phyloP scores from a whole-genome alignment of 2,329 filamentous ascomycete species.

The Neofusicoccum parvum region DNA sequence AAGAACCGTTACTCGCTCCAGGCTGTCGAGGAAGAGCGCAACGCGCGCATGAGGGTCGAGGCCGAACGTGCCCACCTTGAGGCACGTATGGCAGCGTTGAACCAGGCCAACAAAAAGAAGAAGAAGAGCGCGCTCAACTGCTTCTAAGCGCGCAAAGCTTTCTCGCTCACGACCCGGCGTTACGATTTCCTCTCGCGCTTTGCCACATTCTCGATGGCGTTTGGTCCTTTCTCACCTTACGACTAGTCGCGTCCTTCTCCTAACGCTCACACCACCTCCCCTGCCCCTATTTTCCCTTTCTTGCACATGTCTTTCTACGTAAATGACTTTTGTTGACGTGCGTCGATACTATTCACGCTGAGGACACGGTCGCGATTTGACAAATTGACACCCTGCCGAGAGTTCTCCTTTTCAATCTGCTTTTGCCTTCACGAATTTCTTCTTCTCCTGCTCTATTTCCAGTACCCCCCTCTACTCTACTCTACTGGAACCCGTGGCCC shows the following conservation, averaged over 20 bases:
- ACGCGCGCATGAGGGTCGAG: conserved; percentile 88
- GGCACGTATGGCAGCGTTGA: conserved; percentile 76
- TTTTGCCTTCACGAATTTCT: conserved; percentile 15
- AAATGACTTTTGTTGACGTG: conserved; percentile 19
- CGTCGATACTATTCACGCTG: conserved; percentile 3
- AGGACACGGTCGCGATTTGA: conserved; percentile 17
- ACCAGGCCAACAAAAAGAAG: conserved; percentile 88
- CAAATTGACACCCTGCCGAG: conserved; percentile 11
- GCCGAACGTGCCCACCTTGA: conserved; percentile 85
- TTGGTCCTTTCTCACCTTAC: background rate
- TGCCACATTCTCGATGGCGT: conserved; percentile 1
- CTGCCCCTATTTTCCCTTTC: conserved; percentile 8
- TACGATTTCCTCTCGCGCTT: conserved; percentile 1
- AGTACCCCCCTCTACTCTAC: background rate
- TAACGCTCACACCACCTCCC: background rate
- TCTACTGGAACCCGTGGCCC: background rate
- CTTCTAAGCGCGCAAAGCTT: conserved; percentile 66
- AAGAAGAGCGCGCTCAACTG: conserved; percentile 96
- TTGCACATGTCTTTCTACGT: conserved; percentile 20
- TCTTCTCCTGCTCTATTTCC: conserved; percentile 17
- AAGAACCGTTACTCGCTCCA: conserved; percentile 70
- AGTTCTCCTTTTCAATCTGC: conserved; percentile 10
- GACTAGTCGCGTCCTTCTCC: background rate
- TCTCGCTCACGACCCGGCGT: background rate
- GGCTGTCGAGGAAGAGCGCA: conserved; percentile 93